phyloP scores from a whole-genome alignment of 2,329 filamentous ascomycete genomes.

The Beauveria brongniartii region DNA sequence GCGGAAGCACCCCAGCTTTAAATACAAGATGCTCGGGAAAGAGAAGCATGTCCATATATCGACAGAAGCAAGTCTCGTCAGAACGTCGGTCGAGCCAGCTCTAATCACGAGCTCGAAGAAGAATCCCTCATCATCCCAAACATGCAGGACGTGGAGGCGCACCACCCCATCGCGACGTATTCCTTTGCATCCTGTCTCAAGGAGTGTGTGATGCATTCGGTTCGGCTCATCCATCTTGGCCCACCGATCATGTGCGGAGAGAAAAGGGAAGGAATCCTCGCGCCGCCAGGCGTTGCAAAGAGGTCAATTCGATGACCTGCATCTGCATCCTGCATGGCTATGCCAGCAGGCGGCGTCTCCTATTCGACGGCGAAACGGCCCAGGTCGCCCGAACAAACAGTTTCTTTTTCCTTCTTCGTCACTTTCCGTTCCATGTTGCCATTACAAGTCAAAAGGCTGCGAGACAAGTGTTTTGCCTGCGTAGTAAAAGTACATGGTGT shows the following conservation, averaged over 20 bases:
- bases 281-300: not conserved
- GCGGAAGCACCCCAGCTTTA: not conserved
- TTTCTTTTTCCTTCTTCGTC: not conserved
- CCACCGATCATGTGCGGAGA: not conserved
- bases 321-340: slow-evolving; percentile 1
- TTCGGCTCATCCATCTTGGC: not conserved
- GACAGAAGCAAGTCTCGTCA: not conserved
- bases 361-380: not conserved
- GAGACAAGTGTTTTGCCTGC: not conserved
- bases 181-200: slow-evolving; percentile 1
- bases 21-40: not conserved
- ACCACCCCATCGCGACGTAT: not conserved
- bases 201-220: not conserved
- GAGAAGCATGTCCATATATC: not conserved
- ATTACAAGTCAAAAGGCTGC: too few relatives aligned
- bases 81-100: not conserved
- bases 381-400: not conserved
- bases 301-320: not conserved
- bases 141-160: not conserved
- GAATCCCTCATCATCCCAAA: not conserved
- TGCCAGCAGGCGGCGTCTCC: not conserved
- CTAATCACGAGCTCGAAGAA: not conserved
- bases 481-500: not conserved
- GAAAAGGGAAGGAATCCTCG: not conserved
- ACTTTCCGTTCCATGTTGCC: not conserved